Conservation (phyloP, 78 protist genomes). For the Dictyostelium purpureum region DNA sequence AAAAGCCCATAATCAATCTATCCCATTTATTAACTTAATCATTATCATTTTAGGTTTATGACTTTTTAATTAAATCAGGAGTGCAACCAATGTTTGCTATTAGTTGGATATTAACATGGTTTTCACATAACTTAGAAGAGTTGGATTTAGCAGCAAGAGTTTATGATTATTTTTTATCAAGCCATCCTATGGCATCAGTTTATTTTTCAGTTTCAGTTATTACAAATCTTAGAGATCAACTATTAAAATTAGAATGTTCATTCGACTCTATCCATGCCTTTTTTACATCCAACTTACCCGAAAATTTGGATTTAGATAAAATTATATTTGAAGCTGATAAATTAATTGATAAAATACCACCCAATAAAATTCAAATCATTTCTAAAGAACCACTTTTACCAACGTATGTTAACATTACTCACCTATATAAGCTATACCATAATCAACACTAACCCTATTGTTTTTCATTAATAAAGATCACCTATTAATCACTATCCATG, state of each 20-base stretch:
- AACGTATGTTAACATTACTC: slow-evolving; percentile 12
- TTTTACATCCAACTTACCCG: slow-evolving; percentile 47
- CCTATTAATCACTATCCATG: slow-evolving; percentile 63
- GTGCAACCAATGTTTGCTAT: slow-evolving; percentile 72
- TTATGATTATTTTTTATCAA: slow-evolving; percentile 54
- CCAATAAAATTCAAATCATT: slow-evolving; percentile 36
- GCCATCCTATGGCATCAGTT: slow-evolving; percentile 56
- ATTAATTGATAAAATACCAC: slow-evolving; percentile 47
- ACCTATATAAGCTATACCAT: background rate
- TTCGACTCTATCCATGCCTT: slow-evolving; percentile 43
- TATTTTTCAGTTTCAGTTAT: slow-evolving; percentile 62
- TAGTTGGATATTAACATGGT: slow-evolving; percentile 85
- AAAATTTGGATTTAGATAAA: slow-evolving; percentile 52
- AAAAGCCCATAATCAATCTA: background rate
- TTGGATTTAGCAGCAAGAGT: slow-evolving; percentile 44
- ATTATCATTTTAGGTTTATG: slow-evolving; percentile 4
- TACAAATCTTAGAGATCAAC: background rate
- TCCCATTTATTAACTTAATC: background rate
- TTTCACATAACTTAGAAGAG: slow-evolving; percentile 73
- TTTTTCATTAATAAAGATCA: slow-evolving; percentile 15
- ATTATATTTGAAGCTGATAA: slow-evolving; percentile 30
- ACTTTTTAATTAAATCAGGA: slow-evolving; percentile 31
- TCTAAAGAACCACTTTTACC: background rate
- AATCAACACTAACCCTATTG: background rate
- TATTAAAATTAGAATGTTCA: slow-evolving; percentile 54